These are phyloP conservation scores for Leishmania major DNA, from an alignment of 208 protist genomes.

Conservation along the genomic window DNA sequence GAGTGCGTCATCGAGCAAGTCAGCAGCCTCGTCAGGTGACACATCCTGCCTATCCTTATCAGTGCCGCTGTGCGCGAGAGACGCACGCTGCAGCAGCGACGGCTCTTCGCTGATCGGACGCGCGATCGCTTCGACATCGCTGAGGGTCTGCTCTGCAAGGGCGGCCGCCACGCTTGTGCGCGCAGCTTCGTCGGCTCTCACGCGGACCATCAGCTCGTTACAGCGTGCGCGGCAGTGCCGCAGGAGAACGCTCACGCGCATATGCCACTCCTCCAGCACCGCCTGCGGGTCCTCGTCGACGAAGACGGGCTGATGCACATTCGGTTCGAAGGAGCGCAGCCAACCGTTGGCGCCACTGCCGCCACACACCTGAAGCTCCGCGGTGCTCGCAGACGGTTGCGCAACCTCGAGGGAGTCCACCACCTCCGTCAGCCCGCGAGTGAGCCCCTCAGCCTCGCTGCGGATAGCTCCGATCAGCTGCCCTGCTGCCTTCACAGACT, in stretches of 20 bases:
- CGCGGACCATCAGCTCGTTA: slow-evolving; percentile 34
- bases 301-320: slow-evolving; percentile 42
- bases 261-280: slow-evolving; percentile 83
- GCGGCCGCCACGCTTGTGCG: slow-evolving; percentile 32
- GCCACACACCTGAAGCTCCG: slow-evolving; percentile 49
- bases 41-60: not conserved
- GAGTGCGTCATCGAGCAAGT: slow-evolving; percentile 43
- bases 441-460: slow-evolving; percentile 52
- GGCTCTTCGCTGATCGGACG: slow-evolving; percentile 54
- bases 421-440: slow-evolving; percentile 50
- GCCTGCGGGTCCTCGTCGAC: slow-evolving; percentile 39
- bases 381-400: slow-evolving; percentile 26
- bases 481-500: slow-evolving; percentile 37
- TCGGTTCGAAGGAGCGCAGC: slow-evolving; percentile 67
- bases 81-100: slow-evolving; percentile 42
- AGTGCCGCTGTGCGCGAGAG: slow-evolving; percentile 14
- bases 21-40: not conserved
- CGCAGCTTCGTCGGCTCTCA: slow-evolving; percentile 35
- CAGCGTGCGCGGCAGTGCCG: slow-evolving; percentile 62
- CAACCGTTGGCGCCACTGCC: slow-evolving; percentile 66
- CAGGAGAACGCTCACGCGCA: slow-evolving; percentile 81
- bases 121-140: slow-evolving; percentile 47
- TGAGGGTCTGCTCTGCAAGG: slow-evolving; percentile 34
- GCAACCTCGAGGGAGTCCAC: slow-evolving; percentile 53
- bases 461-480: slow-evolving; percentile 41